A percentile compares a stretch with the other conserved stretches of the same genome.
These are phyloP conservation scores for Ascocoryne sarcoides DNA, from an alignment of 2,329 filamentous ascomycete genomes.

Conservation along the genomic window DNA sequence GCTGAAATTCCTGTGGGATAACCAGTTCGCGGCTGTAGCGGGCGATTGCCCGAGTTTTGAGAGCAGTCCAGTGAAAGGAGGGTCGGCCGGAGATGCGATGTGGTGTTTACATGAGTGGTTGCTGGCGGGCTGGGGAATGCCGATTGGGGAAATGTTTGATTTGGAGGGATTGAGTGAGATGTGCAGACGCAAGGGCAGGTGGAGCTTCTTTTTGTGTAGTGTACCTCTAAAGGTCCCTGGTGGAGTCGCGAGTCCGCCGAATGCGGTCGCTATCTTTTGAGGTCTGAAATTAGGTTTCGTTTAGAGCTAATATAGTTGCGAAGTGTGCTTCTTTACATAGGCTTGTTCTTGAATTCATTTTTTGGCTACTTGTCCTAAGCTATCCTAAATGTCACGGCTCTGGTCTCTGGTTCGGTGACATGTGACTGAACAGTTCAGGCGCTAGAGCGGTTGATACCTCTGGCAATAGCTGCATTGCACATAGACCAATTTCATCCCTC, in stretches of 20 bases:
- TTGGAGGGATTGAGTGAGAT: conserved; percentile 36
- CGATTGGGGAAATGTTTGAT: conserved; percentile 42
- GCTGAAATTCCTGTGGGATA: conserved; percentile 38
- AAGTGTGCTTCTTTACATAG: too few species aligned
- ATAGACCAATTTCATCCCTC: too few species aligned
- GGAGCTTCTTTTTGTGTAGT: conserved; percentile 54
- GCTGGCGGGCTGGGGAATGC: conserved; percentile 42
- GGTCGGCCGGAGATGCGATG: too few species aligned
- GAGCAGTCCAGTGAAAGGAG: conserved; percentile 29
- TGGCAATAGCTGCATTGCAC: too few species aligned
- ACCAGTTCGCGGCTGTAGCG: conserved; percentile 37
- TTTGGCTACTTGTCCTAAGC: too few species aligned
- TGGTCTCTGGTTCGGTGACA: too few species aligned
- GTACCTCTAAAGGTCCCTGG: conserved; percentile 42
- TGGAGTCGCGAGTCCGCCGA: conserved; percentile 24
- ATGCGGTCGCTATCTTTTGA: conserved; percentile 25
- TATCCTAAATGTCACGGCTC: too few species aligned
- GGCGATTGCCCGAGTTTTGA: conserved; percentile 37
- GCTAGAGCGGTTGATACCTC: too few species aligned
- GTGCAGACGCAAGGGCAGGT: conserved; percentile 43
- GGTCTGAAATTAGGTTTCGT: too few species aligned
- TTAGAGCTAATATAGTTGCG: too few species aligned
- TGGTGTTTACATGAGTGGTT: conserved; percentile 32
- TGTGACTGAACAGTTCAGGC: too few species aligned
- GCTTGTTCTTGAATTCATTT: too few species aligned